Conservation (phyloP, 2,329 filamentous ascomycete genomes). For the Decorospora gaudefroyi region DNA sequence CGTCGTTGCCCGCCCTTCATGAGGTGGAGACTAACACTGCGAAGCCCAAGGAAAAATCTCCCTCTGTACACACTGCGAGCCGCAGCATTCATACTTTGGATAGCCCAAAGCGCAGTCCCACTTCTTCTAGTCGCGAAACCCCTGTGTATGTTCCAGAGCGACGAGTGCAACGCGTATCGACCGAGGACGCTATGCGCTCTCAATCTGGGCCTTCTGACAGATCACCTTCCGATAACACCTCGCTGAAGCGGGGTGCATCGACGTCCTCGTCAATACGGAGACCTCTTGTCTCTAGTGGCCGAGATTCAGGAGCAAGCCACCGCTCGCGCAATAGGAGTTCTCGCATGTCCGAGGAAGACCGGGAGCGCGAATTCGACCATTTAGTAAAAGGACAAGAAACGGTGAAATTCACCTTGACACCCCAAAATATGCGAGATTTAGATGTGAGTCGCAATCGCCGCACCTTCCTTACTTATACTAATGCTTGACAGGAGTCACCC, state of each 20-base stretch:
- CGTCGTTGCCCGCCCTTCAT: constrained; percentile 37
- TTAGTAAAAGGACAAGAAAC: constrained; percentile 55
- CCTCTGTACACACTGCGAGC: constrained; percentile 9
- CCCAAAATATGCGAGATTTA: constrained; percentile 52
- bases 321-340: constrained; percentile 36
- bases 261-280: constrained; percentile 38
- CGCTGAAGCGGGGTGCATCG: constrained; percentile 40
- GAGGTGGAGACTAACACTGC: constrained; percentile 30
- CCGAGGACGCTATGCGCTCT: constrained; percentile 31
- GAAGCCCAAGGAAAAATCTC: constrained; percentile 11
- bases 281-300: constrained; percentile 39
- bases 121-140: constrained; percentile 25
- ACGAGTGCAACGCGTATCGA: constrained; percentile 27
- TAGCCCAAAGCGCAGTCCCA: constrained; percentile 25
- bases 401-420: constrained; percentile 57
- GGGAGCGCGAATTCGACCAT: constrained; percentile 53
- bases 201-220: constrained; percentile 22
- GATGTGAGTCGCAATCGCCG: constrained; percentile 44
- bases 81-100: constrained; percentile 18
- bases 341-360: constrained; percentile 48
- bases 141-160: constrained; percentile 25
- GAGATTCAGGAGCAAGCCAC: constrained; percentile 42
- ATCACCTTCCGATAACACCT: constrained; percentile 34
- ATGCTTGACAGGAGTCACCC: constrained; percentile 27
- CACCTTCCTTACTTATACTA: constrained; percentile 2